These are phyloP conservation scores for Orbilia ellipsospora DNA, from an alignment of 2,329 filamentous ascomycete genomes.

Conservation along the genomic window DNA sequence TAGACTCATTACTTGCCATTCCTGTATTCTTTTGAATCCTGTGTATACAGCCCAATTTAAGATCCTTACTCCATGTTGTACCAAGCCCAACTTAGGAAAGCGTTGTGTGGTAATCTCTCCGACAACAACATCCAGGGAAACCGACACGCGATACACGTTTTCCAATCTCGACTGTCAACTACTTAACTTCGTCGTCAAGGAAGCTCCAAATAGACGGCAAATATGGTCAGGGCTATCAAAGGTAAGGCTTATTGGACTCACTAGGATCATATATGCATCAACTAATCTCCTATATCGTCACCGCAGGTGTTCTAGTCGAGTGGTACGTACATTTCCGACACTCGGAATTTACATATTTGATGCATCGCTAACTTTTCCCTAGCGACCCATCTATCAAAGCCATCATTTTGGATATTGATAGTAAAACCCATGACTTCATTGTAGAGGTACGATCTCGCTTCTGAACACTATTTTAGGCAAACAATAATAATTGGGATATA, in stretches of 20 bases:
- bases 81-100: conserved; percentile 3
- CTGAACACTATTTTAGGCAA: not conserved
- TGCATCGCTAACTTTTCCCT: not conserved
- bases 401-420: conserved; percentile 59
- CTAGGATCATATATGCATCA: too few relatives aligned
- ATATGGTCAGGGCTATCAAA: conserved; percentile 58
- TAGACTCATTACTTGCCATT: too few relatives aligned
- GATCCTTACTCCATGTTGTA: too few relatives aligned
- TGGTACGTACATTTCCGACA: conserved; percentile 51
- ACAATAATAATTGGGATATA: conserved; percentile 7
- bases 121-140: too few relatives aligned
- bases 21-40: too few relatives aligned
- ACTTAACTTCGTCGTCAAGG: not conserved
- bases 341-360: not conserved
- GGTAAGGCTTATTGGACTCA: conserved; percentile 32
- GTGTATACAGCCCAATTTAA: too few relatives aligned
- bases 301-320: conserved; percentile 58
- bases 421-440: conserved; percentile 58
- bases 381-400: conserved; percentile 60
- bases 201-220: not conserved
- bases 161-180: not conserved
- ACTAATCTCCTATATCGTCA: too few relatives aligned
- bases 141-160: conserved; percentile 3
- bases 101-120: conserved; percentile 37
- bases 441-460: conserved; percentile 49